Percentiles rank a stretch among this genome's conserved stretches.
Evolutionary conservation across 2,329 filamentous ascomycete genomes (phyloP).

Genomic region (Coniella lustricola): DNA sequence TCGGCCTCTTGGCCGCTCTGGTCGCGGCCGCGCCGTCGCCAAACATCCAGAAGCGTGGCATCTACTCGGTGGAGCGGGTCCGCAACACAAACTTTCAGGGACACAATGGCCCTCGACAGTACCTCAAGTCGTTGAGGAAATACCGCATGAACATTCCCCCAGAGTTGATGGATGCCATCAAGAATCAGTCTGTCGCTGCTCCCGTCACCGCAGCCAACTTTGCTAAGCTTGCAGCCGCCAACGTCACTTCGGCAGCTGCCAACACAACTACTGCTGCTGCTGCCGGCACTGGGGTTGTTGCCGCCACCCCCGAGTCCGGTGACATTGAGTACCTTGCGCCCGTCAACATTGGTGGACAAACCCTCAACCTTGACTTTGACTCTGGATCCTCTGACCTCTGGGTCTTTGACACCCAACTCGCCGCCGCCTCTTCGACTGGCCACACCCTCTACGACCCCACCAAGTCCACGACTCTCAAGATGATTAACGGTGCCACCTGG

Average conservation of each 20-base stretch:
- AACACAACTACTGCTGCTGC: conserved; percentile 22
- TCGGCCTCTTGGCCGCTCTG: conserved; percentile 41
- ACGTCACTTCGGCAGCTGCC: conserved; percentile 6
- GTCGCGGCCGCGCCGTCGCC: conserved; percentile 36
- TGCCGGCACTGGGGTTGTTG: conserved; percentile 48
- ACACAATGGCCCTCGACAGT: conserved; percentile 50
- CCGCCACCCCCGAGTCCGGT: conserved; percentile 56
- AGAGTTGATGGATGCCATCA: conserved; percentile 32
- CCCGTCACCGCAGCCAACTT: conserved; percentile 15
- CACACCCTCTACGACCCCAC: conserved; percentile 39
- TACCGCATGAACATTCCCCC: conserved; percentile 49
- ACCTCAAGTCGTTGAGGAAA: conserved; percentile 63
- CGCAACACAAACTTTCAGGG: conserved; percentile 47
- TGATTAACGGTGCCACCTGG: conserved; percentile 43
- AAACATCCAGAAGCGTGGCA: conserved; percentile 40
- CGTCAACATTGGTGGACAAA: conserved; percentile 63
- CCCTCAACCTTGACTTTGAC: conserved; percentile 64
- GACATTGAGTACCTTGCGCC: conserved; percentile 66
- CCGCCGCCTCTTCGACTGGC: conserved; percentile 33
- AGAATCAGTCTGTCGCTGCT: conserved; percentile 17
- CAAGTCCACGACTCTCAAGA: conserved; percentile 28
- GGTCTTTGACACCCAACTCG: conserved; percentile 60
- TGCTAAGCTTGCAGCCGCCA: conserved; percentile 4
- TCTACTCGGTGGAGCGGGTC: conserved; percentile 55
- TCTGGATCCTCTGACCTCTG: conserved; percentile 71